phyloP scores from a whole-genome alignment of 345 rosid genomes.

The Litchi chinensis region DNA sequence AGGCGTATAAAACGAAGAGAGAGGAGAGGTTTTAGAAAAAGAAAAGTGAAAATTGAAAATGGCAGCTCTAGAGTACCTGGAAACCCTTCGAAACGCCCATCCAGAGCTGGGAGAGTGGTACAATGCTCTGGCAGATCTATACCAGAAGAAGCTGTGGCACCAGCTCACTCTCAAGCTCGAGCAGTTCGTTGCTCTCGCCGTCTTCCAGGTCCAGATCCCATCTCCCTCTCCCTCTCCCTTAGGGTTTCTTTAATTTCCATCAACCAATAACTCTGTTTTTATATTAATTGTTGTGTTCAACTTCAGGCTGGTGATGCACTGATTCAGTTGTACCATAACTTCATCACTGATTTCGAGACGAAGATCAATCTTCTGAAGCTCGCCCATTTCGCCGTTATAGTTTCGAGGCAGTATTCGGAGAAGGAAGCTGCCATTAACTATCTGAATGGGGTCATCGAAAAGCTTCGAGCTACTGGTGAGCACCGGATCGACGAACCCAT shows the following conservation, averaged over 20 bases:
- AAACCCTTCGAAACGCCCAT: conserved; percentile 60
- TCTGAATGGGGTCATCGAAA: conserved; percentile 87
- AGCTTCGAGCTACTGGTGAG: conserved; percentile 77
- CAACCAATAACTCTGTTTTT: no score
- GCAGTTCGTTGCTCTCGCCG: conserved; percentile 85
- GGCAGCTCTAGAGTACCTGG: conserved; percentile 93
- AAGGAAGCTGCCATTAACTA: conserved; percentile 89
- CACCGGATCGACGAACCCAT: conserved; percentile 82
- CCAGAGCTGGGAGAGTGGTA: conserved; percentile 96
- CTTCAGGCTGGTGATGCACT: conserved; percentile 92
- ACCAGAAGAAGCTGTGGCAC: conserved; percentile 99
- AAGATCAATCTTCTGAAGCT: conserved; percentile 98
- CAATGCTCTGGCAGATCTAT: conserved; percentile 89
- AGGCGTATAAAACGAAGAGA: background rate
- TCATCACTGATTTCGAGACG: conserved; percentile 95
- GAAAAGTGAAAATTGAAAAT: conserved; percentile 27
- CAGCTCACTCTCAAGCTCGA: conserved; percentile 98
- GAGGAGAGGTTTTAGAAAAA: background rate
- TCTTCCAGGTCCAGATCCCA: conserved; percentile 59
- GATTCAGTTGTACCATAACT: conserved; percentile 87
- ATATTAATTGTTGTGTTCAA: background rate
- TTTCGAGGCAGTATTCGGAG: conserved; percentile 88
- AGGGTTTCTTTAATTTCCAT: no score
- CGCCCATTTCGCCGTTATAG: conserved; percentile 92
- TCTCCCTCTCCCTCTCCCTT: no score